Evolutionary conservation across 2,329 filamentous ascomycete species (phyloP), one percentile per base, ranked within the genome.

Genomic region (Cordyceps pruinosa): DNA sequence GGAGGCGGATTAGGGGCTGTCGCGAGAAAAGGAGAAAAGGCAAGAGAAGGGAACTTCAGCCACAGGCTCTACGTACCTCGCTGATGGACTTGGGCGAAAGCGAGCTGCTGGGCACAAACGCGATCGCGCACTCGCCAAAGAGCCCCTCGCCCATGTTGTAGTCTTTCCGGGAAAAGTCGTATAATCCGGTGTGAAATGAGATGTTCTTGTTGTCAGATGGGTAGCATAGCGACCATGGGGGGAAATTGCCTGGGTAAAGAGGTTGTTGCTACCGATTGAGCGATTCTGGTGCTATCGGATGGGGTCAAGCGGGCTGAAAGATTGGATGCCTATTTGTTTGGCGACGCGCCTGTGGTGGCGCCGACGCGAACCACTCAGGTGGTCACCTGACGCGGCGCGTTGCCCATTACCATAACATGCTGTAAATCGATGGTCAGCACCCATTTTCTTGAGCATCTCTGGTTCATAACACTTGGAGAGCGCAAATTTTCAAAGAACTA

Each of bases 81-180:
- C 69, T 65, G 48, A 78, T 75, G 4, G 72, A 61, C 50, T 70
- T 75, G 1, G 72, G 69, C 10, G 73, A 66, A 19, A 79, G 66
- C 17, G 65, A 61, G 37, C 65, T 68, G 64, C 75, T 76, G 1
- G 75, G 70, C 37, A 79, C 75, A 61, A 79, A 79, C 35, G 74
- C 74, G 60, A 79, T 67, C 9, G 66, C 61, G 68, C 75, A 78
- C 59, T 76, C 71, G 60, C 66, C 59, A 62, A 78, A 78, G 57
- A 76, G 61, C 34, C 63, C 58, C n/a, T 64, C 64, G 45, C 61
- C 64, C 69, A 72, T 75, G 50, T 59, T 61, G 41, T 56, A 4
- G 26, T 32, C 17, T 41, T 41, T 17, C 21, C n/a, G 32, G 13
- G 34, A 12, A 13, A 34, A 46, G 19, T 54, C 15, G 30, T 54